phyloP scores from a whole-genome alignment of 2,329 filamentous ascomycete genomes.

The Bimuria novae-zelandiae region DNA sequence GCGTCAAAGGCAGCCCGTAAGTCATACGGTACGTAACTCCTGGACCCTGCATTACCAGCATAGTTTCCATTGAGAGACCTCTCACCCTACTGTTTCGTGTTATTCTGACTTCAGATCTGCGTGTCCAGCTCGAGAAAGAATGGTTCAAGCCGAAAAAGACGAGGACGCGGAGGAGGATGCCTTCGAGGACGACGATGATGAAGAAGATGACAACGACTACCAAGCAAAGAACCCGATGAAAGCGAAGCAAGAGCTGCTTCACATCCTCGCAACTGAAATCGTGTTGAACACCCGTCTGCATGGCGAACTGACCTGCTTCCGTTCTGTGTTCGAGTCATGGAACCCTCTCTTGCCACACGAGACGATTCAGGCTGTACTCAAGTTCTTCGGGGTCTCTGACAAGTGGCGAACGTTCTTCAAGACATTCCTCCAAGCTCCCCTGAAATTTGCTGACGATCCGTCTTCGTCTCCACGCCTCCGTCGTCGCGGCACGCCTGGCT shows the following conservation, averaged over 20 bases:
- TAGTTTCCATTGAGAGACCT: too few species aligned
- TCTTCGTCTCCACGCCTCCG: constrained; percentile 44
- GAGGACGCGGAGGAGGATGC: background rate
- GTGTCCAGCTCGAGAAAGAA: too few species aligned
- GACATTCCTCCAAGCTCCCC: constrained; percentile 52
- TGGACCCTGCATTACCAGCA: too few species aligned
- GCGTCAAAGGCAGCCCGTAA: background rate
- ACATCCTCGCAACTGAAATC: constrained; percentile 37
- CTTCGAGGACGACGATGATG: constrained; percentile 6
- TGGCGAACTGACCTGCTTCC: constrained; percentile 37
- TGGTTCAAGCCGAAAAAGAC: background rate
- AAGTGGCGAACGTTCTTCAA: constrained; percentile 53
- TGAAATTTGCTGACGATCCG: constrained; percentile 49
- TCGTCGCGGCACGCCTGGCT: constrained; percentile 52
- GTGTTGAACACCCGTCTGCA: constrained; percentile 37
- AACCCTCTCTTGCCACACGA: constrained; percentile 49
- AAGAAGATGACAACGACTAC: constrained; percentile 4
- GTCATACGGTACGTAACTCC: background rate
- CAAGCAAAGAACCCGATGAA: constrained; percentile 33
- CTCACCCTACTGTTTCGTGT: too few species aligned
- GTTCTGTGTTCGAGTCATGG: constrained; percentile 39
- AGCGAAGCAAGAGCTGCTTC: constrained; percentile 37
- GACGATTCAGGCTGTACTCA: constrained; percentile 50
- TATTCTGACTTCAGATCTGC: too few species aligned
- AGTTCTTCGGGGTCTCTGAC: constrained; percentile 51